Percentiles rank a stretch among this genome's conserved stretches.
Evolutionary conservation across 495 filamentous ascomycete genomes (phyloP).

Genomic region (Aeminium ludgeri): DNA sequence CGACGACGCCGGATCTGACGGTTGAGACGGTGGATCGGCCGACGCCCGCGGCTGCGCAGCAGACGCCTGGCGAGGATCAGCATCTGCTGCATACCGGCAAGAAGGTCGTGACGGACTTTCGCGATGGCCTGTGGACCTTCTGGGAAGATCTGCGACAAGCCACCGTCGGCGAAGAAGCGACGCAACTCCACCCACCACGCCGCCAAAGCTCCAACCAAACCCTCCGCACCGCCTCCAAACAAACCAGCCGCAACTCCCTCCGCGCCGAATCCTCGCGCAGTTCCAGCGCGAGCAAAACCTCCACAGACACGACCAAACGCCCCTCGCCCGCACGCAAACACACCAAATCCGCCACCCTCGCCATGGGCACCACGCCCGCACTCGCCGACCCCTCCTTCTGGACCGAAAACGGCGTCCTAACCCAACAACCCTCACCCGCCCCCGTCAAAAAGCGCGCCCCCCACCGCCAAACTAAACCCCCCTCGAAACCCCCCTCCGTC

Average conservation of each 20-base stretch:
- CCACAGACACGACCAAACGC: conserved; percentile 1
- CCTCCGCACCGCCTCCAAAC: conserved; percentile 1
- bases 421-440: conserved; percentile 12
- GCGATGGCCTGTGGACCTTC: conserved; percentile 88
- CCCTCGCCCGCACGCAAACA: conserved; percentile 5
- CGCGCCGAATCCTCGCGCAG: conserved; percentile 3
- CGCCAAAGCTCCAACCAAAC: conserved; percentile 3
- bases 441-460: conserved; percentile 14
- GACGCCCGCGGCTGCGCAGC: too few species aligned
- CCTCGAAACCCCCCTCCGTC: conserved; percentile 6
- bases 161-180: conserved; percentile 81
- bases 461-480: conserved; percentile 4
- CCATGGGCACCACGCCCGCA: conserved; percentile 6
- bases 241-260: conserved; percentile 1
- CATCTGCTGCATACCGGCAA: conserved; percentile 52
- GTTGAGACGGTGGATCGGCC: conserved; percentile 3
- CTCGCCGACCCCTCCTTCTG: conserved; percentile 20
- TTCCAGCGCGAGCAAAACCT: not conserved
- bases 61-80: conserved; percentile 19
- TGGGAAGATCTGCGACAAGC: conserved; percentile 89
- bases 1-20: conserved; percentile 21
- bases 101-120: conserved; percentile 80
- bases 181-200: conserved; percentile 1
- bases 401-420: conserved; percentile 21
- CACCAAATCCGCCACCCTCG: conserved; percentile 3